Conservation (phyloP, 306 rosid genomes). For the Cucurbita ficifolia region DNA sequence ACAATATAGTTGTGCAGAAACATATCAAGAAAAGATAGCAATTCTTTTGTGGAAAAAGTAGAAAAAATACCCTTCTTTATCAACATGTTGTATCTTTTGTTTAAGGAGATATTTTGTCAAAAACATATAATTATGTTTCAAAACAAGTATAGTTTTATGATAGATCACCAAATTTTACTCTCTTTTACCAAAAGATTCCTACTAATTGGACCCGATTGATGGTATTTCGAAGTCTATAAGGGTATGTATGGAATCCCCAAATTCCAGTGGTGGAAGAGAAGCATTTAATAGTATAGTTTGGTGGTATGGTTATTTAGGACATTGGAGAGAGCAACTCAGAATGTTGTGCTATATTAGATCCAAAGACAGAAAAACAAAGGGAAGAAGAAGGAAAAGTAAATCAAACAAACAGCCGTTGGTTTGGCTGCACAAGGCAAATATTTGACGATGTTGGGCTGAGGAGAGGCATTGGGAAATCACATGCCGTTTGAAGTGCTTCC, state of each 20-base stretch:
- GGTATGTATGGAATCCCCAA: background rate
- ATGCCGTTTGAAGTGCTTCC: conserved; percentile 4
- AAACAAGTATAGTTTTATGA: background rate
- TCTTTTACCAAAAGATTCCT: background rate
- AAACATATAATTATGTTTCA: background rate
- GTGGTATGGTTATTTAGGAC: background rate
- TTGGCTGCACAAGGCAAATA: background rate
- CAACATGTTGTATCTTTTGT: too few species aligned
- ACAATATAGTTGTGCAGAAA: too few species aligned
- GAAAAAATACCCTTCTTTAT: background rate
- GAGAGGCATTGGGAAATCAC: background rate
- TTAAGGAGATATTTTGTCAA: too few species aligned
- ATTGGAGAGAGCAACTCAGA: background rate
- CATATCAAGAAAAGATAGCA: background rate
- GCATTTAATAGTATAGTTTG: background rate
- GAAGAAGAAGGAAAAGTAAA: background rate
- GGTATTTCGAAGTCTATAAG: background rate
- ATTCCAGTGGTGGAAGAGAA: background rate
- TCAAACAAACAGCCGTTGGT: background rate
- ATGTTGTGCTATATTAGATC: background rate
- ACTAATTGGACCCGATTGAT: background rate
- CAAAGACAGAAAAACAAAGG: background rate
- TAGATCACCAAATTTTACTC: background rate
- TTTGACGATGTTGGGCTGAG: background rate
- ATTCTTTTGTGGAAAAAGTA: background rate